Evolutionary conservation across 148 eudicot species (phyloP).

Genomic region (Drosera capensis): DNA sequence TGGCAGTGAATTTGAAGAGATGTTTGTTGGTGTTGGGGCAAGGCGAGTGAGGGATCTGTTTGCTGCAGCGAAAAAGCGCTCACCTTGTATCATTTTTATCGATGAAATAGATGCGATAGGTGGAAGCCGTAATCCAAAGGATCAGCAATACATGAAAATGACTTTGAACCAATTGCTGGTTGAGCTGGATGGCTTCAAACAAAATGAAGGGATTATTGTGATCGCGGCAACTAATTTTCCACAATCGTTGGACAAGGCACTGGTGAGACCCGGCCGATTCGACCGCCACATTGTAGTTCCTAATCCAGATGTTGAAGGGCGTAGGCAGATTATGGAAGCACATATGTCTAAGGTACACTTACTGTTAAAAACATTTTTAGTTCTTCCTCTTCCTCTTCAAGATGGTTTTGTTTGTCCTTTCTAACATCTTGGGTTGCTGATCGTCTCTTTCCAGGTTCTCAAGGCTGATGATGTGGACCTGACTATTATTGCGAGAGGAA

Average conservation of each 20-base stretch:
- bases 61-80: slow-evolving; percentile 86
- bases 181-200: slow-evolving; percentile 94
- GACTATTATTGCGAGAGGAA: slow-evolving; percentile 86
- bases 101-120: slow-evolving; percentile 99
- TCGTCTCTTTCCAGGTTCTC: too few relatives aligned
- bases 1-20: slow-evolving; percentile 98
- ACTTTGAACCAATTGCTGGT: slow-evolving; percentile 92
- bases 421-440: too few relatives aligned
- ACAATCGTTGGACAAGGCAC: slow-evolving; percentile 86
- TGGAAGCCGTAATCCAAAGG: slow-evolving; percentile 93
- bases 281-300: slow-evolving; percentile 94
- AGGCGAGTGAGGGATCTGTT: slow-evolving; percentile 94
- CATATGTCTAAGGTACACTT: slow-evolving; percentile 81
- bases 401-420: too few relatives aligned
- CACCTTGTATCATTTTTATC: slow-evolving; percentile 89
- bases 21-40: slow-evolving; percentile 99
- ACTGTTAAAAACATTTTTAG: not conserved
- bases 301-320: slow-evolving; percentile 98
- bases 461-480: slow-evolving; percentile 89
- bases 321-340: slow-evolving; percentile 81
- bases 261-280: slow-evolving; percentile 94
- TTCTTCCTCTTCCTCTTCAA: too few relatives aligned
- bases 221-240: slow-evolving; percentile 97
- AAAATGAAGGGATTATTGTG: slow-evolving; percentile 93
- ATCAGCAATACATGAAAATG: slow-evolving; percentile 99